A percentile compares a stretch with the other conserved stretches of the same genome.
phyloP scores from a whole-genome alignment of 495 filamentous ascomycete genomes.

The Lepidopterella palustris region DNA sequence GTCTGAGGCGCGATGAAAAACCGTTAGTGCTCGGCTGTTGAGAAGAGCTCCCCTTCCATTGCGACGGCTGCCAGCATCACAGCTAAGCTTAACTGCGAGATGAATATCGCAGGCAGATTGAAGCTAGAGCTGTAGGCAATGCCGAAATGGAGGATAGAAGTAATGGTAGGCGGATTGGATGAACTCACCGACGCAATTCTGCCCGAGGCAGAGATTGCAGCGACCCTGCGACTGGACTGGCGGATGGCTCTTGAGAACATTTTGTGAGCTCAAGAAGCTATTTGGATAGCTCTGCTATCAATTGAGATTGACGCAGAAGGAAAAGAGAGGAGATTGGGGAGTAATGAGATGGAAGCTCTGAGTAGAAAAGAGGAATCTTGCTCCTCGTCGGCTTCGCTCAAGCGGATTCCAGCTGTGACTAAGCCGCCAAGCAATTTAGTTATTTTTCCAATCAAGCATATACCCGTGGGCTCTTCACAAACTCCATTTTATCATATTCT shows the following conservation, averaged over 20 bases:
- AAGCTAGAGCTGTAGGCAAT: constrained; percentile 26
- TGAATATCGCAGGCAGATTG: constrained; percentile 3
- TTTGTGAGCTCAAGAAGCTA: constrained; percentile 52
- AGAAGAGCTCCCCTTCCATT: constrained; percentile 20
- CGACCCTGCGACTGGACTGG: constrained; percentile 88
- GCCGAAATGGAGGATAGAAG: constrained; percentile 34
- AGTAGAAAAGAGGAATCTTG: neutral
- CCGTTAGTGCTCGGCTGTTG: constrained; percentile 32
- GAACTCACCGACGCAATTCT: constrained; percentile 86
- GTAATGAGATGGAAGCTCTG: constrained; percentile 13
- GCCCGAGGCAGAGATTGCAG: constrained; percentile 82
- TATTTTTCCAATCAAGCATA: no score
- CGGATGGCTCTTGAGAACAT: constrained; percentile 99
- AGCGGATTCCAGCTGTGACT: constrained; percentile 3
- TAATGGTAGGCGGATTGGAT: constrained; percentile 26
- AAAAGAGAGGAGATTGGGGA: constrained; percentile 24
- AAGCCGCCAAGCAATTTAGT: neutral
- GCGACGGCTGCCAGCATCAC: constrained; percentile 7
- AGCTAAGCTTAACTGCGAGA: constrained; percentile 28
- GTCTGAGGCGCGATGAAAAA: constrained; percentile 47
- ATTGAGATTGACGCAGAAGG: constrained; percentile 34
- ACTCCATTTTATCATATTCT: no score
- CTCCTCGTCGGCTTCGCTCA: constrained; percentile 5
- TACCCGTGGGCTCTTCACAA: no score
- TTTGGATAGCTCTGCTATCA: constrained; percentile 31